These are phyloP conservation scores for Emiliania huxleyi DNA, from an alignment of 78 protist genomes.

Conservation along the genomic window DNA sequence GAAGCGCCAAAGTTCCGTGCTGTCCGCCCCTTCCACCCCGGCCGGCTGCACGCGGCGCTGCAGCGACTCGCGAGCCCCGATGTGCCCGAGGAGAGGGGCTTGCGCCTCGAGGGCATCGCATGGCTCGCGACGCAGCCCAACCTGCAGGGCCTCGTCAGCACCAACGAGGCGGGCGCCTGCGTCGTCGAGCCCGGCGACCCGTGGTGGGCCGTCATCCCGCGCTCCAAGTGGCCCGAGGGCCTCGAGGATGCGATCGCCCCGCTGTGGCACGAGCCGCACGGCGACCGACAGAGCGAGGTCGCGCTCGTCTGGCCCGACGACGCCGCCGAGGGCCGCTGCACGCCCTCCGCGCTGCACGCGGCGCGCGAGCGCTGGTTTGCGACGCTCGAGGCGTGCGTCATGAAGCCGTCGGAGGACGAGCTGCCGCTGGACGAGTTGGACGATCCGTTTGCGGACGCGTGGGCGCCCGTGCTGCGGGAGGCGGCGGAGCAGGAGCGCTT, in stretches of 20 bases:
- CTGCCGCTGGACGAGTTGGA: too few species aligned
- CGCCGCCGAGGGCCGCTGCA: too few species aligned
- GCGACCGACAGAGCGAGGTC: neutral
- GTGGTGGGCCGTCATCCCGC: neutral
- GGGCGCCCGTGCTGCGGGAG: too few species aligned
- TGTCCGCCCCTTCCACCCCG: neutral
- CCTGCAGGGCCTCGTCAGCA: neutral
- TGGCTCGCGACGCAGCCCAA: neutral
- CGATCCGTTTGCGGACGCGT: too few species aligned
- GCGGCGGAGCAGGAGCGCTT: too few species aligned
- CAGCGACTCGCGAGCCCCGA: neutral
- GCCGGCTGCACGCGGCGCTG: neutral
- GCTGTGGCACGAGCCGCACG: neutral
- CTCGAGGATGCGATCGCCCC: neutral
- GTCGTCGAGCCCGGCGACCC: neutral
- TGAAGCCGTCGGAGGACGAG: too few species aligned
- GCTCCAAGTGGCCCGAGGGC: neutral
- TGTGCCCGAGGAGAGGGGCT: neutral
- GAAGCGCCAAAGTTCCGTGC: too few species aligned
- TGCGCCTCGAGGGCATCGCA: neutral
- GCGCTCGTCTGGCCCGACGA: too few species aligned
- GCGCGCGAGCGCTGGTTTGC: too few species aligned
- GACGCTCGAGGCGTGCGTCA: too few species aligned
- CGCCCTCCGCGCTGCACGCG: too few species aligned
- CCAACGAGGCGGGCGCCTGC: neutral